Conservation (phyloP, 164 flowering plant genomes). For the Stephania cephalantha region DNA sequence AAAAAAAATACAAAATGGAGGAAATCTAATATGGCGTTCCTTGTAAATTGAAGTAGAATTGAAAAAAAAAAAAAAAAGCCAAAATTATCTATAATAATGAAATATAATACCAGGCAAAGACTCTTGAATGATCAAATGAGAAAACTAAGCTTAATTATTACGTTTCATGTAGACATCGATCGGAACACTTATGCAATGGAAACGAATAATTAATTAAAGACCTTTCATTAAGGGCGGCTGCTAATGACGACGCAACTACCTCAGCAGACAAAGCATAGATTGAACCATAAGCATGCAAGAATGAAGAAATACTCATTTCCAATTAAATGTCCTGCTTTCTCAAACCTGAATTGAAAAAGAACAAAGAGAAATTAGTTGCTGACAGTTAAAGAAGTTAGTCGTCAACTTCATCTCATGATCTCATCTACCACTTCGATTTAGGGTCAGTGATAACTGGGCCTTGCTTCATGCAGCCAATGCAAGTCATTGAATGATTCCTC, state of each 20-base stretch:
- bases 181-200: not conserved
- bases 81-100: not conserved
- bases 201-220: not conserved
- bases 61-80: not conserved
- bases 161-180: not conserved
- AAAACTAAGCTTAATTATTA: not conserved
- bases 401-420: not conserved
- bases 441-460: slow-evolving; percentile 72
- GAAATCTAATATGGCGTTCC: not conserved
- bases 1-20: not conserved
- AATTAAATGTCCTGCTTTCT: slow-evolving; percentile 39
- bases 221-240: slow-evolving; percentile 49
- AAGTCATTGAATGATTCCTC: slow-evolving; percentile 44
- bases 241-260: slow-evolving; percentile 47
- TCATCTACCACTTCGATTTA: slow-evolving; percentile 57
- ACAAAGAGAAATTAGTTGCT: not conserved
- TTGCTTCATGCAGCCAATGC: slow-evolving; percentile 86
- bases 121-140: not conserved
- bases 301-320: slow-evolving; percentile 48
- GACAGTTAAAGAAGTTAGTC: too few relatives aligned
- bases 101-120: not conserved
- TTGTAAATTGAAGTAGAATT: not conserved
- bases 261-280: slow-evolving; percentile 63
- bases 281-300: slow-evolving; percentile 65
- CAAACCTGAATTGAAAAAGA: slow-evolving; percentile 37